Base-by-base conservation (phyloP, 2,329 filamentous ascomycete species). In the Colletotrichum sp. region DNA sequence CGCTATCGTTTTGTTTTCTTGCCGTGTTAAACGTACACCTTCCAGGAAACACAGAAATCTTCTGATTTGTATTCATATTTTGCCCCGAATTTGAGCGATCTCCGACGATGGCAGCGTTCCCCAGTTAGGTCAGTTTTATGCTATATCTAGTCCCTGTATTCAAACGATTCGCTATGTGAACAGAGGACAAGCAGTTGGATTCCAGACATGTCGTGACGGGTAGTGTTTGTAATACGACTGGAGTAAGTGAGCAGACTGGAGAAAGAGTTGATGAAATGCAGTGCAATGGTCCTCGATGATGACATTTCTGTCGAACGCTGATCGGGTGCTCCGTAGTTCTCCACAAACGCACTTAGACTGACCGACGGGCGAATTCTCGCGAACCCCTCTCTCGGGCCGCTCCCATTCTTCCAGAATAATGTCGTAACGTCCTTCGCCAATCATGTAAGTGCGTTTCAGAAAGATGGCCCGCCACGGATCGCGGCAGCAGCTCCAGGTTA, bases 121-220 rank as follows among this genome's bases (percentile, higher is more conserved):
- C 0, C 9, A 1, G 0, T 12, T 16, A 7, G 3, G 4, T 4
- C 38, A 21, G 12, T 16, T 4, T 21, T 7, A 21, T 48, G 18
- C 43, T 0, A 2, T 48, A 0, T 21, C 16, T n/a, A 43, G 38
- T 21, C 4, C 10, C 9, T 48, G 43, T 10, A 48, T 7, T 9
- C 0, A 21, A 10, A 48, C 6, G n/a, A 21, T 48, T 21, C 9
- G 43, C 9, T 48, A n/a, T n/a, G n/a, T n/a, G 43, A 13, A 48
- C 3, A 7, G n/a, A 0, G n/a, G n/a, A n/a, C 5, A 21, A 12
- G n/a, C n/a, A 48, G 10, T 48, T 21, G 3, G 0, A 13, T 21
- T 48, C 10, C 43, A 48, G 43, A 7, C 18, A 3, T 48, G 10
- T 13, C 2, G 0, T 7, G 5, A 21, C 10, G n/a, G 18, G 9